phyloP scores from a whole-genome alignment of 345 rosid genomes.

The Melaleuca quinquenervia region DNA sequence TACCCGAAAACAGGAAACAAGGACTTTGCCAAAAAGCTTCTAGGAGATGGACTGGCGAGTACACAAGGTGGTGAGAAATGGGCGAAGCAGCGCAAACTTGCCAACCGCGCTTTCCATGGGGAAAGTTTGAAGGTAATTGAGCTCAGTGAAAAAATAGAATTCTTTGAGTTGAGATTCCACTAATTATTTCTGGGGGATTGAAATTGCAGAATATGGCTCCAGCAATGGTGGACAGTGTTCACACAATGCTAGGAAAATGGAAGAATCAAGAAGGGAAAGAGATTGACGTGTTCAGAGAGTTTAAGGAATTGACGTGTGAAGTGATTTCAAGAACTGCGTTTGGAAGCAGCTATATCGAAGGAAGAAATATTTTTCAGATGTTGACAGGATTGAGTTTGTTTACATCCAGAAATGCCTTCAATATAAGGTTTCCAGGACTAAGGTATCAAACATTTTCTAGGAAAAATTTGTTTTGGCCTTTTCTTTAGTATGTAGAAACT shows the following conservation, averaged over 20 bases:
- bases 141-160: not conserved
- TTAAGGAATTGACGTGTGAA: conserved; percentile 31
- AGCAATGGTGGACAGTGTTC: conserved; percentile 21
- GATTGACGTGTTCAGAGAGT: conserved; percentile 25
- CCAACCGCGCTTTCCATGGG: conserved; percentile 36
- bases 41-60: conserved; percentile 28
- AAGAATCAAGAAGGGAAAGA: conserved; percentile 17
- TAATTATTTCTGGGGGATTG: not conserved
- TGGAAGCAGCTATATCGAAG: conserved; percentile 35
- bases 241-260: conserved; percentile 36
- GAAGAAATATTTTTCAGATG: conserved; percentile 25
- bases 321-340: conserved; percentile 40
- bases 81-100: conserved; percentile 26
- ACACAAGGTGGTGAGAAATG: conserved; percentile 23
- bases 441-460: conserved; percentile 3
- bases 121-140: conserved; percentile 25
- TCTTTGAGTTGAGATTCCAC: not conserved
- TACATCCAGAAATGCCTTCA: not conserved
- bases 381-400: conserved; percentile 7
- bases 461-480: not conserved
- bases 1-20: not conserved
- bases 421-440: conserved; percentile 11
- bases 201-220: conserved; percentile 19
- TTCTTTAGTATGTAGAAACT: not conserved
- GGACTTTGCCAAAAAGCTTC: not conserved